Percentiles rank a stretch among this genome's conserved stretches.
These are phyloP conservation scores for Colletotrichum tamarilloi DNA, from an alignment of 2,329 filamentous ascomycete genomes.

Conservation along the genomic window DNA sequence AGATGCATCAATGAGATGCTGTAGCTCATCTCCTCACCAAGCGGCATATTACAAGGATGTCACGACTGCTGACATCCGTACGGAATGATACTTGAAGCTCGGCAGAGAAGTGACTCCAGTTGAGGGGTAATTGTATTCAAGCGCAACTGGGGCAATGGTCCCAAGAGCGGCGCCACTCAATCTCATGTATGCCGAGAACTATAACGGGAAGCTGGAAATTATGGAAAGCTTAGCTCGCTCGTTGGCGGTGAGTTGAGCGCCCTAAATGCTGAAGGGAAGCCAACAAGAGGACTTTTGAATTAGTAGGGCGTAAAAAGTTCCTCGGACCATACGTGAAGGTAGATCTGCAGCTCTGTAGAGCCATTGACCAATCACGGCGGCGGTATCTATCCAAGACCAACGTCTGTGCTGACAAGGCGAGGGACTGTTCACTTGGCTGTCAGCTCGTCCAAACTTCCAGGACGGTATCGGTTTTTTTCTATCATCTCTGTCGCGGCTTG, in stretches of 20 bases:
- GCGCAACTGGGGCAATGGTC: background rate
- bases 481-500: background rate
- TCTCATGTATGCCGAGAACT: slow-evolving; percentile 22
- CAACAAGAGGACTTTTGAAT: background rate
- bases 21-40: background rate
- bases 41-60: background rate
- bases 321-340: background rate
- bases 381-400: background rate
- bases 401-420: background rate
- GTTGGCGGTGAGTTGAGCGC: background rate
- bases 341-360: background rate
- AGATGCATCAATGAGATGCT: background rate
- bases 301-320: background rate
- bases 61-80: background rate
- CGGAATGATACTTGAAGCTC: background rate
- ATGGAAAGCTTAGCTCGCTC: background rate
- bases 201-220: slow-evolving; percentile 11
- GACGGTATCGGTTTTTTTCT: background rate
- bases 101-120: background rate
- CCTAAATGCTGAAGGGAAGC: background rate
- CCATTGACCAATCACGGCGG: background rate
- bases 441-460: background rate
- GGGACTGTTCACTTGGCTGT: background rate
- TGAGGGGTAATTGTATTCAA: background rate
- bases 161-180: background rate